Percentiles rank a stretch among this genome's conserved stretches.
These are phyloP conservation scores for Arabidopsis hybrid DNA, from an alignment of 441 rosid genomes.

Conservation along the genomic window DNA sequence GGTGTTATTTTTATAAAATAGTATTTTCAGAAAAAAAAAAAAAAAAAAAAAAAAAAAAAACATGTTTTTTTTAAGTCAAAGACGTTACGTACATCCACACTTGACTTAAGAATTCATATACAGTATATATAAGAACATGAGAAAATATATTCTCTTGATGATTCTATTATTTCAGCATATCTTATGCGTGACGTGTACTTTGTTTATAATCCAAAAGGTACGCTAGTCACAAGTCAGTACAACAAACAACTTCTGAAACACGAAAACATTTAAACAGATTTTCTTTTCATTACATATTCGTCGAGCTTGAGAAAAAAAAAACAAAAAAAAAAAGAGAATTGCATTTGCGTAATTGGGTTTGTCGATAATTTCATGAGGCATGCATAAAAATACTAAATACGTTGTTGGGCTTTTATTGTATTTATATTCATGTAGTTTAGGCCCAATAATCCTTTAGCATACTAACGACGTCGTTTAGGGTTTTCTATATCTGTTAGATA, in stretches of 20 bases:
- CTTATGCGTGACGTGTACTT: not conserved
- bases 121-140: not conserved
- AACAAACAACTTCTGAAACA: too few relatives aligned
- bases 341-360: too few relatives aligned
- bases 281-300: too few relatives aligned
- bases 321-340: too few relatives aligned
- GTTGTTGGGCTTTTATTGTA: not conserved
- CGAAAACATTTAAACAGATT: too few relatives aligned
- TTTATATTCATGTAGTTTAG: not conserved
- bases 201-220: not conserved
- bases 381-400: too few relatives aligned
- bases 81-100: not conserved
- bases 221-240: not conserved
- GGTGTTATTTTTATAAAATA: too few relatives aligned
- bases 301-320: too few relatives aligned
- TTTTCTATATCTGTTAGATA: not conserved
- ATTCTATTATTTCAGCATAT: not conserved
- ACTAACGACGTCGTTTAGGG: not conserved
- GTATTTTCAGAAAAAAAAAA: too few relatives aligned
- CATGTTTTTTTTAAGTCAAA: not conserved
- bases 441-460: slow-evolving; percentile 6
- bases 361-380: too few relatives aligned
- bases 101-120: not conserved
- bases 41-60: too few relatives aligned
- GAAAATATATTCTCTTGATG: not conserved